Evolutionary conservation across 148 eudicot genomes (phyloP).

Genomic region (Nyssa sinensis): DNA sequence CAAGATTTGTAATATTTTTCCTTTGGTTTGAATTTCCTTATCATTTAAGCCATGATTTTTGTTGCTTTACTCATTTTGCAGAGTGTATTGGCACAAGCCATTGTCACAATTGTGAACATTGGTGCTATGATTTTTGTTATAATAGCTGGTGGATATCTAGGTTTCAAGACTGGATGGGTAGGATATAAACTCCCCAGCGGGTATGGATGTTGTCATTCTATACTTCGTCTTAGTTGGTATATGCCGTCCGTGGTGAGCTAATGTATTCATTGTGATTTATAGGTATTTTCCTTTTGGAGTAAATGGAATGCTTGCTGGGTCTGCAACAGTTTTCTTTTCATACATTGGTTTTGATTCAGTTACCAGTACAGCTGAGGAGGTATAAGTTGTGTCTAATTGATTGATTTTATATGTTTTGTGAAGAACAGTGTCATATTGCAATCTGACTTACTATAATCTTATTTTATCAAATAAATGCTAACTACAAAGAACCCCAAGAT

Average conservation of each 20-base stretch:
- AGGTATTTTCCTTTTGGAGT: conserved; percentile 63
- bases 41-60: background rate
- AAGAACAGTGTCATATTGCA: too few species aligned
- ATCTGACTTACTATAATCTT: too few species aligned
- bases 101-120: conserved; percentile 49
- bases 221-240: too few species aligned
- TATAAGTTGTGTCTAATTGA: conserved; percentile 14
- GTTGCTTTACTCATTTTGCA: conserved; percentile 20
- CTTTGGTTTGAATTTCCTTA: too few species aligned
- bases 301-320: conserved; percentile 65
- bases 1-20: too few species aligned
- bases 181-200: conserved; percentile 58
- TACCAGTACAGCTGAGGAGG: conserved; percentile 69
- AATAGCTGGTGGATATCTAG: conserved; percentile 56
- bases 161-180: conserved; percentile 52
- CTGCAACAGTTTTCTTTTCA: conserved; percentile 64
- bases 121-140: conserved; percentile 56
- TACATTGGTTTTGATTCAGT: conserved; percentile 68
- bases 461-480: too few species aligned
- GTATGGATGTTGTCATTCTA: conserved; percentile 21
- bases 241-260: too few species aligned
- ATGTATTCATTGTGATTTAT: background rate
- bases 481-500: too few species aligned
- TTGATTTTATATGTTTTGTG: too few species aligned
- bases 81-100: conserved; percentile 57